Conservation (phyloP, 179 eudicot species). For the Beta lomatogona region DNA sequence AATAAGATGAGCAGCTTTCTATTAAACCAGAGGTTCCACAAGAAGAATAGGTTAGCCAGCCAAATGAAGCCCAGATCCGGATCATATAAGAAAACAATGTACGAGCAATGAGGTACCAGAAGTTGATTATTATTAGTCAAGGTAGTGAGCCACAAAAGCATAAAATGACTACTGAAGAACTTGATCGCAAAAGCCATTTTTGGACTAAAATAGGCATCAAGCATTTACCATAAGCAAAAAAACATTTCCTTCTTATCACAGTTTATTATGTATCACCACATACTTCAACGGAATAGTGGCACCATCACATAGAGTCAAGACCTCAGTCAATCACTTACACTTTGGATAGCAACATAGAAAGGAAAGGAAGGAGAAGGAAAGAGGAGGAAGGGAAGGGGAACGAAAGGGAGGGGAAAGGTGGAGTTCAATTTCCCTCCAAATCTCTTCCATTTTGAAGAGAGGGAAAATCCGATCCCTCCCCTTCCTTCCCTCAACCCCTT, state of each 20-base stretch:
- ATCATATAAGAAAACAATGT: background rate
- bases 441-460: too few relatives aligned
- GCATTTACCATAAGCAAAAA: background rate
- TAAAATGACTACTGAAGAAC: background rate
- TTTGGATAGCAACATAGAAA: too few relatives aligned
- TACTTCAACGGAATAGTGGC: background rate
- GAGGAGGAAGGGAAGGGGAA: too few relatives aligned
- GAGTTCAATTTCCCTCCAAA: too few relatives aligned
- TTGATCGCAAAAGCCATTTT: background rate
- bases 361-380: too few relatives aligned
- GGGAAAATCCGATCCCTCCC: too few relatives aligned
- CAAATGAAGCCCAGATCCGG: background rate
- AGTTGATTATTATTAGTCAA: background rate
- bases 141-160: background rate
- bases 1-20: constrained; percentile 13
- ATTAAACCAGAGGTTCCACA: background rate
- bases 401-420: too few relatives aligned
- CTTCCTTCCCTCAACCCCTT: too few relatives aligned
- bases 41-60: background rate
- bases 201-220: background rate
- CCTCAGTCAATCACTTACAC: background rate
- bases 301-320: background rate
- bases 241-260: background rate
- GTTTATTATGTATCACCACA: background rate
- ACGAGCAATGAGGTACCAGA: background rate